A percentile compares a stretch with the other conserved stretches of the same genome.
These are phyloP conservation scores for Pythium aristosporum DNA, from an alignment of 352 stramenopile species.

Conservation along the genomic window DNA sequence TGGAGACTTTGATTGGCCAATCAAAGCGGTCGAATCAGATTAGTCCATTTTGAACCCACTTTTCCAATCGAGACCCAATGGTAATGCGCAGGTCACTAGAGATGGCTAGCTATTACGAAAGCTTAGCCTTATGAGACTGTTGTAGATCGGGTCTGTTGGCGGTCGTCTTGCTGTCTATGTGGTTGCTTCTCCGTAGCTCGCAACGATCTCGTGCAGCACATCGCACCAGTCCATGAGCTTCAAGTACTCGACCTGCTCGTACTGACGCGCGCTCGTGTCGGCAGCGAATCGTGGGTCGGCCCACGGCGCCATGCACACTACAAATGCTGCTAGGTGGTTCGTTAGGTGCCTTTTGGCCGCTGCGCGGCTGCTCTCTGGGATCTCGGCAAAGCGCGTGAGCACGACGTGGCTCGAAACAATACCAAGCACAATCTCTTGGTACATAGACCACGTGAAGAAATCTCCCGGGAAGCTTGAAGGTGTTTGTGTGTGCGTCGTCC, in stretches of 20 bases:
- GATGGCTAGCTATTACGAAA: no score
- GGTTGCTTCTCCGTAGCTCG: neutral
- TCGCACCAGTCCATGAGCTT: conserved; percentile 19
- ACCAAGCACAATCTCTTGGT: conserved; percentile 4
- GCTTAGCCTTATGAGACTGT: no score
- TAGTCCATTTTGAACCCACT: no score
- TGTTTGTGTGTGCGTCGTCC: neutral
- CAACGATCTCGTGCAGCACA: conserved; percentile 1
- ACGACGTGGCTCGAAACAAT: conserved; percentile 14
- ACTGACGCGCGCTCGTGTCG: neutral
- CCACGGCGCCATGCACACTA: neutral
- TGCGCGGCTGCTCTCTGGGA: neutral
- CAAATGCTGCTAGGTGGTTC: neutral
- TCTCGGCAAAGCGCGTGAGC: conserved; percentile 13
- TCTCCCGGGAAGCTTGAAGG: neutral
- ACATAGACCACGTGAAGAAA: neutral
- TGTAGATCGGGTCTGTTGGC: neutral
- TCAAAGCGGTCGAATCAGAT: neutral
- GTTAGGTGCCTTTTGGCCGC: neutral
- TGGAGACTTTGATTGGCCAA: neutral
- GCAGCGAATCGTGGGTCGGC: conserved; percentile 3
- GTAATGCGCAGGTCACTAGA: no score
- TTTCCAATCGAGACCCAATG: no score
- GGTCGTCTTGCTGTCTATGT: neutral
- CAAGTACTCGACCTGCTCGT: conserved; percentile 7